Evolutionary conservation across 2,329 filamentous ascomycete genomes (phyloP).

Genomic region (Nigrograna mackinnonii): DNA sequence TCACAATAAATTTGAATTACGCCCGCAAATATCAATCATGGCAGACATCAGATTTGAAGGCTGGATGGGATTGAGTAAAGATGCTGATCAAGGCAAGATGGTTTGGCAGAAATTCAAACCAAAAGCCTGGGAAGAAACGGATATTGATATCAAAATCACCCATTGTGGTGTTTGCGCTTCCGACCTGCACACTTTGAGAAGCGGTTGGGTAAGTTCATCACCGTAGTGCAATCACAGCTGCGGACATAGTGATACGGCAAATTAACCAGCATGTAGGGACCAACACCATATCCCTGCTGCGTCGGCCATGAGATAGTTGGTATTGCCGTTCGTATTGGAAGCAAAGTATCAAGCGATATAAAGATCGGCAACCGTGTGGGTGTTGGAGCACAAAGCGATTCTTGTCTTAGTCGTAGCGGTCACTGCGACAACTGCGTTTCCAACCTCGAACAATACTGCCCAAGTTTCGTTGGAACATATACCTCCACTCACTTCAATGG

Average conservation of each 20-base stretch:
- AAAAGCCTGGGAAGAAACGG: slow-evolving; percentile 63
- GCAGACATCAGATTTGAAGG: background rate
- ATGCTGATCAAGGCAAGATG: background rate
- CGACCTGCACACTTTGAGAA: slow-evolving; percentile 39
- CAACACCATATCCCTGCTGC: slow-evolving; percentile 52
- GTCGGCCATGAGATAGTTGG: slow-evolving; percentile 49
- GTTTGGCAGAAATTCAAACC: background rate
- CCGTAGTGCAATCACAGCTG: background rate
- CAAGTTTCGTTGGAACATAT: slow-evolving; percentile 56
- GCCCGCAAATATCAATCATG: background rate
- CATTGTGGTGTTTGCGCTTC: slow-evolving; percentile 45
- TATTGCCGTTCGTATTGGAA: slow-evolving; percentile 40
- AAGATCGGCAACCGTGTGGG: slow-evolving; percentile 64
- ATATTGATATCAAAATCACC: slow-evolving; percentile 48
- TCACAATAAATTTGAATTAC: background rate
- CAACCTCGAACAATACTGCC: slow-evolving; percentile 43
- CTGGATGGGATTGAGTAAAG: background rate
- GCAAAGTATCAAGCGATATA: slow-evolving; percentile 52
- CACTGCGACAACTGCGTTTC: slow-evolving; percentile 54
- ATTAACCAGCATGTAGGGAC: slow-evolving; percentile 43
- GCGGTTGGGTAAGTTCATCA: slow-evolving; percentile 38
- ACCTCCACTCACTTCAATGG: slow-evolving; percentile 59
- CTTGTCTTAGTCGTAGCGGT: slow-evolving; percentile 36
- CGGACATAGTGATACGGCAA: background rate
- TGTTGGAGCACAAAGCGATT: slow-evolving; percentile 49